Conservation (phyloP, 2,329 filamentous ascomycete species). For the Colletotrichum sp. region DNA sequence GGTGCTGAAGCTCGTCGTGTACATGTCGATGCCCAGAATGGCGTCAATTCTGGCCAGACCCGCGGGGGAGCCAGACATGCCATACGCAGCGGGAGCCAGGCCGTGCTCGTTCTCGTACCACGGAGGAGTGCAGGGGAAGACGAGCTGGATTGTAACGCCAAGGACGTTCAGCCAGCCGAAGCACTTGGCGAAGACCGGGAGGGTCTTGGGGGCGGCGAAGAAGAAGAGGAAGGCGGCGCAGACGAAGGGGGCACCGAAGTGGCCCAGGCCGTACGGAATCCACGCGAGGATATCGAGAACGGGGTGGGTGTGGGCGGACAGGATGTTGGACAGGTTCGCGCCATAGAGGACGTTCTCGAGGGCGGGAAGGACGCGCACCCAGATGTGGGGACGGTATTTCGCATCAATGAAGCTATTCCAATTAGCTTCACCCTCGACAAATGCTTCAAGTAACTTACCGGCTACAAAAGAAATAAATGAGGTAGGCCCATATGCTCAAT, state of each 20-base stretch:
- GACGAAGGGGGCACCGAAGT: slow-evolving; percentile 86
- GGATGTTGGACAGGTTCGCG: slow-evolving; percentile 93
- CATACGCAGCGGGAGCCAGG: slow-evolving; percentile 88
- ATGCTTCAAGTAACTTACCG: slow-evolving; percentile 66
- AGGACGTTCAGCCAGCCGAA: slow-evolving; percentile 94
- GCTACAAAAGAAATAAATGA: slow-evolving; percentile 91
- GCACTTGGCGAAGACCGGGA: slow-evolving; percentile 82
- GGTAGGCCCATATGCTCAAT: slow-evolving; percentile 82
- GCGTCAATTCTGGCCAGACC: slow-evolving; percentile 88
- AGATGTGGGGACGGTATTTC: slow-evolving; percentile 90
- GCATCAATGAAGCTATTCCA: slow-evolving; percentile 79
- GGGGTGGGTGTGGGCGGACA: slow-evolving; percentile 86
- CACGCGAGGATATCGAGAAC: slow-evolving; percentile 88
- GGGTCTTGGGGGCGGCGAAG: slow-evolving; percentile 84
- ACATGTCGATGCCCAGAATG: slow-evolving; percentile 89
- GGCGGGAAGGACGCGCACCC: slow-evolving; percentile 92
- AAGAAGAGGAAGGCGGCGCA: slow-evolving; percentile 83
- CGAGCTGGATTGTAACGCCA: slow-evolving; percentile 85
- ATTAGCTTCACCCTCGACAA: background rate
- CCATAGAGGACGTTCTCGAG: slow-evolving; percentile 97
- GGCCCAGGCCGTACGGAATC: slow-evolving; percentile 90
- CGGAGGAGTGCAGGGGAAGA: slow-evolving; percentile 92
- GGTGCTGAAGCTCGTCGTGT: slow-evolving; percentile 89
- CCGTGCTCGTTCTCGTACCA: slow-evolving; percentile 98
- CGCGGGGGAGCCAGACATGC: slow-evolving; percentile 87